Conservation (phyloP, 768 basidiomycete genomes). For the Lentinula edodes region DNA sequence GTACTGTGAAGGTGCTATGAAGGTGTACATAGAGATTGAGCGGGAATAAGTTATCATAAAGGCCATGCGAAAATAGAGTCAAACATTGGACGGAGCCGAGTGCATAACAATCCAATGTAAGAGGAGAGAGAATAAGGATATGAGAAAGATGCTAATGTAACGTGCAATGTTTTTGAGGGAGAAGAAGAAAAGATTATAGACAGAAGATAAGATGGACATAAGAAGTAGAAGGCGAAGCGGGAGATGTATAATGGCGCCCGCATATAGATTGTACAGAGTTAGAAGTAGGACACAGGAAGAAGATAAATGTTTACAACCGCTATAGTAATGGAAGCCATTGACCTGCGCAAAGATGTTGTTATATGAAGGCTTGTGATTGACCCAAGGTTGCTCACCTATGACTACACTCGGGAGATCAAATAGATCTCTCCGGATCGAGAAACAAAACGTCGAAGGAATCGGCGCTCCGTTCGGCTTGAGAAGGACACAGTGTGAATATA, state of each 20-base stretch:
- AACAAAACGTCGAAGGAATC: slow-evolving; percentile 91
- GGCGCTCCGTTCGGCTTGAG: slow-evolving; percentile 81
- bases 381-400: slow-evolving; percentile 51
- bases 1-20: not conserved
- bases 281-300: slow-evolving; percentile 4
- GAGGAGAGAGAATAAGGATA: not conserved
- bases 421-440: slow-evolving; percentile 89
- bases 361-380: slow-evolving; percentile 7
- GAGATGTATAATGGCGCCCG: not conserved
- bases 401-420: slow-evolving; percentile 88
- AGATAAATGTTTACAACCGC: slow-evolving; percentile 8
- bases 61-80: not conserved
- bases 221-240: not conserved
- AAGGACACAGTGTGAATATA: slow-evolving; percentile 88
- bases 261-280: not conserved
- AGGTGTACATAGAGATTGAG: not conserved
- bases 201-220: not conserved
- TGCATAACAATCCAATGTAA: not conserved
- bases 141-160: not conserved
- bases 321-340: slow-evolving; percentile 85
- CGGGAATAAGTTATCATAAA: not conserved
- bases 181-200: not conserved
- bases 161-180: not conserved
- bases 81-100: not conserved
- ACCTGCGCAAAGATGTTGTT: slow-evolving; percentile 34